phyloP scores from a whole-genome alignment of 2,329 filamentous ascomycete species.

The Stromatinia cepivora region DNA sequence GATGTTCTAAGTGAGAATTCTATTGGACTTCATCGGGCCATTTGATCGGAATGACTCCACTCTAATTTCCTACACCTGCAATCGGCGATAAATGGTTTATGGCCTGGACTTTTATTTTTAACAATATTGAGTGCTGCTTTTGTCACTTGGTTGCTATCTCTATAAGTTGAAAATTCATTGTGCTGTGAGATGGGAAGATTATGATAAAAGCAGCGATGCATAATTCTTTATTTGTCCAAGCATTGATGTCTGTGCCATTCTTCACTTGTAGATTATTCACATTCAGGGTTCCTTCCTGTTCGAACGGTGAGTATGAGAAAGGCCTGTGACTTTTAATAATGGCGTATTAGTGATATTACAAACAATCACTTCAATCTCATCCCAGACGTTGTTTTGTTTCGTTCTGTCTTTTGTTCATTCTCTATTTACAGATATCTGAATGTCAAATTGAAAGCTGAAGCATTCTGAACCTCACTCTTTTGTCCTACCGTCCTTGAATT shows the following conservation, averaged over 20 bases:
- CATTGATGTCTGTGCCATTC: not conserved
- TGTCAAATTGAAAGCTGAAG: not conserved
- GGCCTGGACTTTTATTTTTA: not conserved
- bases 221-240: no score
- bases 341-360: not conserved
- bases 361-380: not conserved
- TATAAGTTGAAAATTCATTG: not conserved
- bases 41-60: not conserved
- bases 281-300: constrained; percentile 17
- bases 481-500: not conserved
- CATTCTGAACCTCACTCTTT: constrained; percentile 4
- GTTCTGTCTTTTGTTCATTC: not conserved
- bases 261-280: not conserved
- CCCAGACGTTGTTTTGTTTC: not conserved
- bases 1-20: not conserved
- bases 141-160: rapidly evolving
- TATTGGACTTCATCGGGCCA: not conserved
- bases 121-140: not conserved
- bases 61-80: not conserved
- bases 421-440: not conserved
- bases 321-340: not conserved
- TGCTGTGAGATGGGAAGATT: not conserved
- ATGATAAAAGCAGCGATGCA: no score
- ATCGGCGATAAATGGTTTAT: not conserved
- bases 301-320: not conserved